Percentiles rank a stretch among this genome's conserved stretches.
Evolutionary conservation across 179 eudicot species (phyloP).

Genomic region (Patellifolia procumbens): DNA sequence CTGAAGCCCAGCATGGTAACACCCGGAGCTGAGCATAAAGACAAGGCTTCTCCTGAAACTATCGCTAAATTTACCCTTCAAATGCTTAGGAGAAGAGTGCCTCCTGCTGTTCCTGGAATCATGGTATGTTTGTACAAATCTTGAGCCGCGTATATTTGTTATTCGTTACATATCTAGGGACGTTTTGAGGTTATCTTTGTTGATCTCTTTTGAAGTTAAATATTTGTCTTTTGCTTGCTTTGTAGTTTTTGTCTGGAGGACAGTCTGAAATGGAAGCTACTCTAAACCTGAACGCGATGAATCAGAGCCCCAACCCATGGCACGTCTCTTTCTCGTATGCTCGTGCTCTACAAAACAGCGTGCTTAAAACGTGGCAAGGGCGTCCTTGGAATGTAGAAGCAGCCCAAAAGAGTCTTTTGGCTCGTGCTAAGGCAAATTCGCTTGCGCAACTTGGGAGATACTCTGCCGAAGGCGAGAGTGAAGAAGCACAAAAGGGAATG

Average conservation of each 20-base stretch:
- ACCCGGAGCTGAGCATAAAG: constrained; percentile 64
- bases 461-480: constrained; percentile 53
- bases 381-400: constrained; percentile 51
- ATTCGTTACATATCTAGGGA: neutral
- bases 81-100: constrained; percentile 49
- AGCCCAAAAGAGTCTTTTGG: constrained; percentile 46
- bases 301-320: constrained; percentile 68
- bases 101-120: constrained; percentile 67
- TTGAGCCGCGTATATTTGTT: neutral
- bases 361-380: constrained; percentile 62
- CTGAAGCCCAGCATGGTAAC: constrained; percentile 72
- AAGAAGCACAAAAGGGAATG: constrained; percentile 56
- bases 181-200: no score
- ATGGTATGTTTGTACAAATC: constrained; percentile 38
- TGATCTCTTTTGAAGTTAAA: neutral
- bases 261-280: constrained; percentile 68
- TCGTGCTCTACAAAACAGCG: constrained; percentile 57
- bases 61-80: constrained; percentile 50
- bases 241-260: constrained; percentile 64
- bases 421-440: constrained; percentile 59
- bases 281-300: constrained; percentile 63
- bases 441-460: constrained; percentile 63
- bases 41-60: constrained; percentile 52
- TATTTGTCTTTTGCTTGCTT: neutral
- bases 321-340: constrained; percentile 68